These are phyloP conservation scores for Emericellopsis cladophorae DNA, from an alignment of 2,329 filamentous ascomycete species.

Conservation along the genomic window DNA sequence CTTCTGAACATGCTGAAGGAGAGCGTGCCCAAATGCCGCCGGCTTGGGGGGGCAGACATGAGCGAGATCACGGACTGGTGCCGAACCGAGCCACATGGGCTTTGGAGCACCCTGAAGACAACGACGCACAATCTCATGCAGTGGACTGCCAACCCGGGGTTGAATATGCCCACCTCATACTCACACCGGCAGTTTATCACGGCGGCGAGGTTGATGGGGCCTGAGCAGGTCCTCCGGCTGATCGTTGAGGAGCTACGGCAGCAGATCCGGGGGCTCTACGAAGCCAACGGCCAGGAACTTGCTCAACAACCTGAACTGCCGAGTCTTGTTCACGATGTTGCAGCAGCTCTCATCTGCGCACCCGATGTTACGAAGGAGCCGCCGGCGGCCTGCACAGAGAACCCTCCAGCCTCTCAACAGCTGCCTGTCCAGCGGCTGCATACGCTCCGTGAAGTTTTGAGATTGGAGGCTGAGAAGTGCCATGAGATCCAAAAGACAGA, in stretches of 20 bases:
- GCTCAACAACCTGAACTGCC: background rate
- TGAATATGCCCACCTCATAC: constrained; percentile 47
- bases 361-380: constrained; percentile 40
- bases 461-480: constrained; percentile 43
- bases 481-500: constrained; percentile 44
- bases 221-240: constrained; percentile 57
- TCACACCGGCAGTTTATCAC: constrained; percentile 59
- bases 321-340: constrained; percentile 52
- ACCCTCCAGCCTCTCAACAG: constrained; percentile 5
- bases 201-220: constrained; percentile 49
- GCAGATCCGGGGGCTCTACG: background rate
- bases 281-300: background rate
- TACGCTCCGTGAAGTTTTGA: constrained; percentile 48
- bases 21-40: constrained; percentile 42
- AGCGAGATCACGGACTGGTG: constrained; percentile 59
- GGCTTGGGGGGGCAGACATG: constrained; percentile 48
- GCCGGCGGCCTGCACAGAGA: constrained; percentile 19
- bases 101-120: constrained; percentile 44
- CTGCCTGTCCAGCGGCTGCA: constrained; percentile 30
- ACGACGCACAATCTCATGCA: constrained; percentile 50
- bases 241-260: constrained; percentile 11
- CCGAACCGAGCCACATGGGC: constrained; percentile 27
- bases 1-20: constrained; percentile 53
- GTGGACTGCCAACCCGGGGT: constrained; percentile 41
- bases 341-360: constrained; percentile 55